Conservation (phyloP, 495 filamentous ascomycete species). For the Bombardia bombarda region DNA sequence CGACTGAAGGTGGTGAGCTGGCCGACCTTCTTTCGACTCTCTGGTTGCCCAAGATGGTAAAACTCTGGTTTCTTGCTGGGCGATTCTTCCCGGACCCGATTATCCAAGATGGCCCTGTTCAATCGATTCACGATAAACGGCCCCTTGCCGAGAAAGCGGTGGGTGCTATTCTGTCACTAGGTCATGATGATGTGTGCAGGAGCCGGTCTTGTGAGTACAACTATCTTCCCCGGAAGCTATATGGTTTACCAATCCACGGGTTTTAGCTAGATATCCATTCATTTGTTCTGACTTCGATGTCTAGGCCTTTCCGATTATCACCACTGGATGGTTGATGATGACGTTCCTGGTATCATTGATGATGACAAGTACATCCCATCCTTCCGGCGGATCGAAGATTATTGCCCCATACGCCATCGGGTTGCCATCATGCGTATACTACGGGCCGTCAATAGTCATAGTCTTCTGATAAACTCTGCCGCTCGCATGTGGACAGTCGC, state of each 20-base stretch:
- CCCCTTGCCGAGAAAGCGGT: slow-evolving; percentile 18
- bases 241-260: too few species aligned
- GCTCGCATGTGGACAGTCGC: slow-evolving; percentile 56
- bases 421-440: slow-evolving; percentile 53
- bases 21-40: slow-evolving; percentile 49
- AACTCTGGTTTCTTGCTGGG: slow-evolving; percentile 41
- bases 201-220: slow-evolving; percentile 6
- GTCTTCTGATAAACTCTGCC: slow-evolving; percentile 53
- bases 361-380: slow-evolving; percentile 11
- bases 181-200: slow-evolving; percentile 28
- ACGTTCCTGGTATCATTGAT: slow-evolving; percentile 13
- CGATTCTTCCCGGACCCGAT: slow-evolving; percentile 24
- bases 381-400: slow-evolving; percentile 39
- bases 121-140: neutral
- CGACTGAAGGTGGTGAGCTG: slow-evolving; percentile 49
- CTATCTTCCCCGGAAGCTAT: too few species aligned
- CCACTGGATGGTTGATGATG: slow-evolving; percentile 7
- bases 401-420: slow-evolving; percentile 52
- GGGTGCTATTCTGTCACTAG: slow-evolving; percentile 16
- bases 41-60: slow-evolving; percentile 46
- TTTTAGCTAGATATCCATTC: too few species aligned
- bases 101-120: neutral
- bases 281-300: too few species aligned
- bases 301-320: slow-evolving; percentile 10
- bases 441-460: slow-evolving; percentile 39